A percentile compares a stretch with the other conserved stretches of the same genome.
phyloP scores from a whole-genome alignment of 345 rosid species.

The Pistacia atlantica region DNA sequence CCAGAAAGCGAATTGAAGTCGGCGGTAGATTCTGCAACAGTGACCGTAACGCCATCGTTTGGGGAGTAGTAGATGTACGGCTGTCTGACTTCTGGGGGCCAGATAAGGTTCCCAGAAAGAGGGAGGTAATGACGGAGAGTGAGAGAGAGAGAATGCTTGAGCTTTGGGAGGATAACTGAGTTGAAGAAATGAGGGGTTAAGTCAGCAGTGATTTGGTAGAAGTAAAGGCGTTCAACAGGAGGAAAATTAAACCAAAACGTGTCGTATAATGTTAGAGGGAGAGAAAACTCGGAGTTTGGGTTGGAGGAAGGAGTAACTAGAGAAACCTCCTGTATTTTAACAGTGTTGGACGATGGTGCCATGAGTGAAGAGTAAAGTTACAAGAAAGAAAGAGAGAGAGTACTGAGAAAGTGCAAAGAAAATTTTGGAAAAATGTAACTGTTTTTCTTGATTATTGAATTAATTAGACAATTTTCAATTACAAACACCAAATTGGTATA shows the following conservation, averaged over 20 bases:
- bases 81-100: constrained; percentile 23
- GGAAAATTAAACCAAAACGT: constrained; percentile 25
- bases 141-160: constrained; percentile 39
- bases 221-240: constrained; percentile 38
- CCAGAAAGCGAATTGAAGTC: constrained; percentile 29
- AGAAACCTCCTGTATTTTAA: constrained; percentile 24
- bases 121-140: constrained; percentile 39
- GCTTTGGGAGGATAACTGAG: constrained; percentile 37
- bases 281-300: constrained; percentile 20
- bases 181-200: constrained; percentile 27
- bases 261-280: constrained; percentile 37
- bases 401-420: no score
- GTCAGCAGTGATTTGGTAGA: constrained; percentile 25
- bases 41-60: no score
- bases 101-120: constrained; percentile 29
- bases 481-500: no score
- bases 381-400: no score
- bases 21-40: constrained; percentile 35
- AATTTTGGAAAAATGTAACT: no score
- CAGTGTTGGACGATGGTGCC: constrained; percentile 9
- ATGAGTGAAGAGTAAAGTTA: not conserved
- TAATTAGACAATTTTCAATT: no score
- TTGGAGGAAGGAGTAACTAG: constrained; percentile 22
- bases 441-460: no score
- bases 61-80: constrained; percentile 9